Percentiles rank a stretch among this genome's conserved stretches.
Conservation (phyloP, 78 protist genomes). For the Mastigamoeba balamuthi region DNA sequence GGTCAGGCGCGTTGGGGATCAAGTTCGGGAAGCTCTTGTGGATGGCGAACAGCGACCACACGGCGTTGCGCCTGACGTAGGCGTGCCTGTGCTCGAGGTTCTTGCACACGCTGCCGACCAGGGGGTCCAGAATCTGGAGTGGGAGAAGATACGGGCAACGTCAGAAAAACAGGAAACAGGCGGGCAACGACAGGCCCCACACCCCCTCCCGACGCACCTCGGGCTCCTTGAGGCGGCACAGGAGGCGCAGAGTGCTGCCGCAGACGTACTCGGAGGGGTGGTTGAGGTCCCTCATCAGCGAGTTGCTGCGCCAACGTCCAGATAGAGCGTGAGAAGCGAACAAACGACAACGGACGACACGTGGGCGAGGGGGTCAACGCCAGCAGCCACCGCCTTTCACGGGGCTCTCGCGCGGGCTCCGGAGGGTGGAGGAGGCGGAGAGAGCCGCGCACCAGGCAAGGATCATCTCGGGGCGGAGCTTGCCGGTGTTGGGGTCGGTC, state of each 20-base stretch:
- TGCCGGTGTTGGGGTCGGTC: conserved; percentile 66
- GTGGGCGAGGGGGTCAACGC: too few species aligned
- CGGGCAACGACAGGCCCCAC: too few species aligned
- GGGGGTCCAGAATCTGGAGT: conserved; percentile 64
- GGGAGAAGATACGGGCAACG: background rate
- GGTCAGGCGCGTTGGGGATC: conserved; percentile 90
- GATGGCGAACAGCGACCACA: conserved; percentile 71
- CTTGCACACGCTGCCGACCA: conserved; percentile 59
- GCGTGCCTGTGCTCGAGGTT: conserved; percentile 82
- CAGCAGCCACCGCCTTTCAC: too few species aligned
- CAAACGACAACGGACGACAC: too few species aligned
- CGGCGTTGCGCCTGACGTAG: conserved; percentile 79
- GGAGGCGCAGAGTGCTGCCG: conserved; percentile 86
- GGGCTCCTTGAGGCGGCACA: conserved; percentile 80
- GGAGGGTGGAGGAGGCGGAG: background rate
- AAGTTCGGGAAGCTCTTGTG: conserved; percentile 47
- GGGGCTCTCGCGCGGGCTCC: background rate
- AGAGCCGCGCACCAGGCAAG: conserved; percentile 70
- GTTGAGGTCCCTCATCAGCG: conserved; percentile 57
- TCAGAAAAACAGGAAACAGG: too few species aligned
- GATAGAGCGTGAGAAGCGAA: too few species aligned
- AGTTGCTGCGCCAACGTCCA: conserved; percentile 24
- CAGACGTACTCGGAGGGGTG: conserved; percentile 93
- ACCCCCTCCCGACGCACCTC: too few species aligned
- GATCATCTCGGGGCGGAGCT: conserved; percentile 86